Base-by-base conservation (phyloP, 805 yeast species). In the Wickerhamomyces chambardii region DNA sequence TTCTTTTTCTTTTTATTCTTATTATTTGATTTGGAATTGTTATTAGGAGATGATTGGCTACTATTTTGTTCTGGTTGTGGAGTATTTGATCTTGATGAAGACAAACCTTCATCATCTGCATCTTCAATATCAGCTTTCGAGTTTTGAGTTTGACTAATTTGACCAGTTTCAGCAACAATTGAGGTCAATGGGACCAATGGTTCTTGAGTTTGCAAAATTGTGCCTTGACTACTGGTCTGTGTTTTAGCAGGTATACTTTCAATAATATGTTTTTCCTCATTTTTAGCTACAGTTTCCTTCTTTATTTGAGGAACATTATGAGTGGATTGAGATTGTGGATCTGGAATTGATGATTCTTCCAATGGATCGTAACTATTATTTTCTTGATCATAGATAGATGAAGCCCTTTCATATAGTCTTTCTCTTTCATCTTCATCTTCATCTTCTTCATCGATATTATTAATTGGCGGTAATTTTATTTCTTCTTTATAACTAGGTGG, bases 351-450 rank as follows among this genome's bases (percentile, higher is more conserved):
- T 26, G 22, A 18, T 31, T 17, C 15, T 14, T 7, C 24, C 10
- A 32, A 28, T 21, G 34, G 37, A 31, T 43, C 47, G 17, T 44
- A 46, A n/a, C 37, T 26, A 34, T 58, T 56, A 30, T 59, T 47
- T 25, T 48, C 46, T 22, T 48, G 44, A 34, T 60, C 65, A 44
- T 42, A 59, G 1, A 41, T 38, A 2, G 64, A 59, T 4, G 63
- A 58, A 11, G 43, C 44, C 30, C 59, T 52, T 41, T 61, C 65
- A 34, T 61, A 50, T 6, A 55, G 18, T 19, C 43, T 28, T 27
- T 47, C 34, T 28, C 35, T 36, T 6, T 36, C 12, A 4, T 33
- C 30, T 25, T 16, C 16, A 7, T 35, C 17, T 15, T n/a, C n/a
- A 12, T 25, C 29, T 18, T 15, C 21, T 34, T 18, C 15, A 32